Evolutionary conservation across 23 red algal genomes (phyloP), one percentile per base, ranked within the genome.

Genomic region (Gracilaria gracilis): DNA sequence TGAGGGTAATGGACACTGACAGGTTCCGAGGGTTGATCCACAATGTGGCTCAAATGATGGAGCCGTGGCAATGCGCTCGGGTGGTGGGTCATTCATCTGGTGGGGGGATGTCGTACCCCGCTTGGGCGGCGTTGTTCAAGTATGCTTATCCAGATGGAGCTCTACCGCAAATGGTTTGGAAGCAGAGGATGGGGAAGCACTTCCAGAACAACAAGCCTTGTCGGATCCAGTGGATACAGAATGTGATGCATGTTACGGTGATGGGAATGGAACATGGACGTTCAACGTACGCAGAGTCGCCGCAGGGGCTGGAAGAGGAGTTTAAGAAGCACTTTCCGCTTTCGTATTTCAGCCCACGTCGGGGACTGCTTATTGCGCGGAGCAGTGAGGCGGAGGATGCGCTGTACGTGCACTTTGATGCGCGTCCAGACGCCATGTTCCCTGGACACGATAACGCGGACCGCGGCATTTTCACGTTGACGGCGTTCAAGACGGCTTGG

Each of bases 371-470:
- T 4, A 92, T 92, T 35, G 65, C 79, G 34, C 17, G 88, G 14
- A 44, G 33, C 61, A 73, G 66, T 20, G 5, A 69, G 31, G 70
- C 88, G 23, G 58, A 82, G 32, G 72, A 71, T 9, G 77, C 88
- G 27, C 16, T 51, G 14, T 92, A 92, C 44, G 28, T 92, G 9
- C 88, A 92, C 78, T 92, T 92, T 27, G 79, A 92, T 61, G 88
- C 77, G 23, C 75, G 88, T 14, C 88, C 76, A 21, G 88, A 92
- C 65, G 88, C 75, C 15, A 51, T 92, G 27, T 83, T 92, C 25
- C 59, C 67, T 4, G 76, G 76, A 4, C 76, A 92, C 37, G 88
- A 82, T n/a, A 92, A 92, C 44, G 88, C 88, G 16, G 88, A 92
- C 40, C 50, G 78, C 31, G 88, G 55, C 19, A 51, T 84, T 8